These are phyloP conservation scores for Phytophthora cactorum DNA, from an alignment of 352 stramenopile genomes.

Conservation along the genomic window DNA sequence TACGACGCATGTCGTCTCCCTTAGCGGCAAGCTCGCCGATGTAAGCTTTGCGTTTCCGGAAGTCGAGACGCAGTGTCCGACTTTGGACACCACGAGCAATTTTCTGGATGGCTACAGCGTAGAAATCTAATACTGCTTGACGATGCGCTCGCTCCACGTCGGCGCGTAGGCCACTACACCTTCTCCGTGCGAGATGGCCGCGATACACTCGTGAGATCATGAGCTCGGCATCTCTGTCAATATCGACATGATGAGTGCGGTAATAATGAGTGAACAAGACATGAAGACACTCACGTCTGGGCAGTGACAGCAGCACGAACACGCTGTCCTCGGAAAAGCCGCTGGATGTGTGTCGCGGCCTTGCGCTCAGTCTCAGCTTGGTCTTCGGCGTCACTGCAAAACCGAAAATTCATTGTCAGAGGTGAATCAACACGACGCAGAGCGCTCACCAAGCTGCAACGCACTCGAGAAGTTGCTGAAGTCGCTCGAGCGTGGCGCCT, in stretches of 20 bases:
- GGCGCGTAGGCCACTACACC: slow-evolving; percentile 29
- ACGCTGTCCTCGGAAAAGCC: slow-evolving; percentile 61
- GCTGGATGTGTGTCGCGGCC: slow-evolving; percentile 65
- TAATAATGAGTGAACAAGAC: neutral
- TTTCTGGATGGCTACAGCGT: slow-evolving; percentile 67
- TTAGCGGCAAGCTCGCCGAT: slow-evolving; percentile 56
- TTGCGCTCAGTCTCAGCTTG: slow-evolving; percentile 45
- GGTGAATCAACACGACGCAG: neutral
- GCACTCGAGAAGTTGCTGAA: slow-evolving; percentile 62
- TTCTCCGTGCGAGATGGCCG: slow-evolving; percentile 53
- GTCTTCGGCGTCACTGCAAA: slow-evolving; percentile 51
- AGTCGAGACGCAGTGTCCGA: slow-evolving; percentile 55
- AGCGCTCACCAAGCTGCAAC: slow-evolving; percentile 6
- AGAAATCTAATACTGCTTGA: slow-evolving; percentile 48
- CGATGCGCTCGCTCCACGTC: slow-evolving; percentile 30
- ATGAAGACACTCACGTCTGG: slow-evolving; percentile 35
- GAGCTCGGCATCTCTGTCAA: slow-evolving; percentile 56
- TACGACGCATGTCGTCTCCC: slow-evolving; percentile 52
- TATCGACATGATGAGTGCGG: neutral
- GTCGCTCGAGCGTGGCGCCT: slow-evolving; percentile 46
- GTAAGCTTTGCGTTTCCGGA: slow-evolving; percentile 67
- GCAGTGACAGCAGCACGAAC: slow-evolving; percentile 48
- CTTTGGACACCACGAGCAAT: slow-evolving; percentile 52
- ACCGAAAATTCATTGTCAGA: slow-evolving; percentile 6
- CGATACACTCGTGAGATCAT: slow-evolving; percentile 64